Evolutionary conservation across 306 rosid species (phyloP).

Genomic region (Potentilla sterilis): DNA sequence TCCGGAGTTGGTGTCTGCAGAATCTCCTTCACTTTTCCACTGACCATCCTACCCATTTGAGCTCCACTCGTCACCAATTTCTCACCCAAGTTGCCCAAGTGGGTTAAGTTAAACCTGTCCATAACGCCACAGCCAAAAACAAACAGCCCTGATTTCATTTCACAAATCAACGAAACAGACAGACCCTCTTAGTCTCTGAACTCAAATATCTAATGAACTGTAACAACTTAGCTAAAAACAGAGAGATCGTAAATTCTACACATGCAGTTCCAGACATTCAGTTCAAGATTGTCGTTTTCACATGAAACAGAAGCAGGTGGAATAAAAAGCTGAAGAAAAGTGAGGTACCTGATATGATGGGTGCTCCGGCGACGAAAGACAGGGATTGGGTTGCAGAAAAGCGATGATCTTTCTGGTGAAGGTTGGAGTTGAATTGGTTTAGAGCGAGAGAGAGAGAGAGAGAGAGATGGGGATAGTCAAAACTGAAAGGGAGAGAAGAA

Average conservation of each 20-base stretch:
- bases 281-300: not conserved
- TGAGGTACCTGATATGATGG: not conserved
- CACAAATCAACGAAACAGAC: not conserved
- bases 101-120: slow-evolving; percentile 63
- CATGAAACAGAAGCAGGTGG: not conserved
- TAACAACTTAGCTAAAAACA: not conserved
- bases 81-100: slow-evolving; percentile 65
- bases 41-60: slow-evolving; percentile 67
- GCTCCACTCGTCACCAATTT: slow-evolving; percentile 68
- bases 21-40: slow-evolving; percentile 68
- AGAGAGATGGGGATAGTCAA: slow-evolving; percentile 7
- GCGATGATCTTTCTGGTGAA: not conserved
- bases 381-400: not conserved
- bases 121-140: slow-evolving; percentile 14
- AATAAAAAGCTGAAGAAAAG: not conserved
- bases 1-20: slow-evolving; percentile 63
- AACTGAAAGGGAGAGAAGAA: slow-evolving; percentile 5
- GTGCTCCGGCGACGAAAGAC: not conserved
- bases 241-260: not conserved
- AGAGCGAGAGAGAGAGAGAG: not conserved
- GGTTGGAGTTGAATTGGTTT: not conserved
- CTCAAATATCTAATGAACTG: not conserved
- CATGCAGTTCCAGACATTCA: not conserved
- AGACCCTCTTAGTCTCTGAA: not conserved
- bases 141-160: not conserved